Percentiles rank a stretch among this genome's conserved stretches.
These are phyloP conservation scores for Coniferiporia weirii DNA, from an alignment of 1,284 basidiomycete species.

Conservation along the genomic window DNA sequence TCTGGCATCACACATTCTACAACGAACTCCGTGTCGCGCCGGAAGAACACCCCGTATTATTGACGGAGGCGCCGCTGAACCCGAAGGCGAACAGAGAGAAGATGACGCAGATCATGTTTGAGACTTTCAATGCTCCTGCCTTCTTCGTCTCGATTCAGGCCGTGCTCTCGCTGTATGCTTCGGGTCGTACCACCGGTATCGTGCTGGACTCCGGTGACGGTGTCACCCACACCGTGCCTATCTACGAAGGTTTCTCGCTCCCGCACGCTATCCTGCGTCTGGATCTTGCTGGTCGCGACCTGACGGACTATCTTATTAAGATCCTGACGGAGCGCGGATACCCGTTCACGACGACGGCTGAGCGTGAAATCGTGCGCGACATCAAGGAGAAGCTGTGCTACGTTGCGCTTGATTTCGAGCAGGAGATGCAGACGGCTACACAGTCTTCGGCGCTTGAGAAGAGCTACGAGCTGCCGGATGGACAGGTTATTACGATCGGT, in stretches of 20 bases:
- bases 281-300: constrained; percentile 92
- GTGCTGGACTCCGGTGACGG: constrained; percentile 93
- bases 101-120: constrained; percentile 98
- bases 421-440: constrained; percentile 91
- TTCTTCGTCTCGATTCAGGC: constrained; percentile 95
- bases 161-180: constrained; percentile 89
- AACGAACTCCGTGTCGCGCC: constrained; percentile 79
- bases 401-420: constrained; percentile 95
- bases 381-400: constrained; percentile 99
- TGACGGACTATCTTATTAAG: constrained; percentile 92
- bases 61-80: constrained; percentile 92
- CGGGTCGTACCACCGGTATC: constrained; percentile 90
- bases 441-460: constrained; percentile 92
- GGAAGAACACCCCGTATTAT: constrained; percentile 92
- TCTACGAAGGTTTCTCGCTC: constrained; percentile 94
- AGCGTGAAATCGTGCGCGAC: constrained; percentile 94
- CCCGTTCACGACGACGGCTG: constrained; percentile 90
- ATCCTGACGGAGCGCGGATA: constrained; percentile 93
- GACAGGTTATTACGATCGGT: constrained; percentile 94
- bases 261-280: constrained; percentile 94
- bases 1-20: constrained; percentile 92
- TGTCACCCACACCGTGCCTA: constrained; percentile 91
- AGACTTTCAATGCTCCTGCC: constrained; percentile 92
- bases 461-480: constrained; percentile 94
- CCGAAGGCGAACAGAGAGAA: constrained; percentile 94